phyloP scores from a whole-genome alignment of 352 stramenopile genomes.

The Phytophthora rubi region DNA sequence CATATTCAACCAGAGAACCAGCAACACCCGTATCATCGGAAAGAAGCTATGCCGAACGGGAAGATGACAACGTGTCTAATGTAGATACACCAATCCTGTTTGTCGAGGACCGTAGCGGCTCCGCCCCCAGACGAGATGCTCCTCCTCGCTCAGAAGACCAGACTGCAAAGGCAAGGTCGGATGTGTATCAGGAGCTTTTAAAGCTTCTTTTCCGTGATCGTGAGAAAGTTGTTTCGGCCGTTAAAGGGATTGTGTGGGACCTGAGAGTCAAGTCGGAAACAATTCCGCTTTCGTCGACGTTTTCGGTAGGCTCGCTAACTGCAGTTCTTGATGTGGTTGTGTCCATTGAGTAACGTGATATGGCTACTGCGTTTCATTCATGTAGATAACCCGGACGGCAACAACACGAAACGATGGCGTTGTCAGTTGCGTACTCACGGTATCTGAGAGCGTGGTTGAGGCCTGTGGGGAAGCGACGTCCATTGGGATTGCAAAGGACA shows the following conservation, averaged over 20 bases:
- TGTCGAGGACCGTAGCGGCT: constrained; percentile 60
- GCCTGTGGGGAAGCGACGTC: constrained; percentile 37
- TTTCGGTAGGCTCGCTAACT: constrained; percentile 30
- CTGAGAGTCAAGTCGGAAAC: constrained; percentile 30
- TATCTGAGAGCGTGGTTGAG: constrained; percentile 41
- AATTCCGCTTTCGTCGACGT: constrained; percentile 30
- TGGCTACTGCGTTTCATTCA: constrained; percentile 8
- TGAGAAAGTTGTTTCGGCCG: constrained; percentile 37
- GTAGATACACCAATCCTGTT: constrained; percentile 31
- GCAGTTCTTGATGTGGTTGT: constrained; percentile 3
- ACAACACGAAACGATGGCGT: constrained; percentile 15
- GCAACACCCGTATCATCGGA: constrained; percentile 6
- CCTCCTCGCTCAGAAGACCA: constrained; percentile 40
- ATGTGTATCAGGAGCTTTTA: constrained; percentile 70
- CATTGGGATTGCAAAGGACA: constrained; percentile 43
- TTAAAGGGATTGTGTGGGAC: constrained; percentile 58
- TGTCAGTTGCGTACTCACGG: constrained; percentile 45
- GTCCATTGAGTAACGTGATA: background rate
- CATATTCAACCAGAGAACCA: constrained; percentile 23
- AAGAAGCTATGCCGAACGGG: constrained; percentile 7
- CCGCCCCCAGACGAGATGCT: constrained; percentile 27
- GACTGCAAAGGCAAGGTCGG: constrained; percentile 49
- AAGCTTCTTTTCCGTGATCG: constrained; percentile 57
- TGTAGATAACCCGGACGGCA: constrained; percentile 37
- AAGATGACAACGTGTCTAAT: background rate